These are phyloP conservation scores for Spathaspora sp. DNA, from an alignment of 805 yeast species.

Conservation along the genomic window DNA sequence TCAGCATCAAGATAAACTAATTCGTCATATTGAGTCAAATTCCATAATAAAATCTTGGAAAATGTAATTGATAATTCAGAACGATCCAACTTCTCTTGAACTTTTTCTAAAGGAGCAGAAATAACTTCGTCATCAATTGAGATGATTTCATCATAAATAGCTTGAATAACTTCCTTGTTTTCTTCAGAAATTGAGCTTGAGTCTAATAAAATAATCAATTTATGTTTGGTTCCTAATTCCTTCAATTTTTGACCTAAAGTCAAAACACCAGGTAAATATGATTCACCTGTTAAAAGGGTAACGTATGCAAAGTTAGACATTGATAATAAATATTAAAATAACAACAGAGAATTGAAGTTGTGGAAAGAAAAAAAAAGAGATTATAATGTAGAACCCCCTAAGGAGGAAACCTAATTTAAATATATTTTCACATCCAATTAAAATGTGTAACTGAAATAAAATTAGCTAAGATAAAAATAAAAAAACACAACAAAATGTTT, in stretches of 20 bases:
- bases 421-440: neutral
- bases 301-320: conserved; percentile 14
- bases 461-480: neutral
- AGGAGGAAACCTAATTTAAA: neutral
- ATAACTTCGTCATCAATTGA: conserved; percentile 16
- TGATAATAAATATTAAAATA: neutral
- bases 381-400: neutral
- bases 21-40: conserved; percentile 16
- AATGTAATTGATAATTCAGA: conserved; percentile 24
- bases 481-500: conserved; percentile 1
- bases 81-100: conserved; percentile 20
- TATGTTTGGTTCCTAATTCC: conserved; percentile 13
- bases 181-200: conserved; percentile 11
- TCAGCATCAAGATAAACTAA: conserved; percentile 26
- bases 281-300: conserved; percentile 24
- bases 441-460: conserved; percentile 1
- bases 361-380: neutral
- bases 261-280: conserved; percentile 25
- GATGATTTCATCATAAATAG: conserved; percentile 22
- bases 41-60: conserved; percentile 25
- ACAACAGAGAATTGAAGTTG: neutral
- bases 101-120: conserved; percentile 16
- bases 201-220: conserved; percentile 18
- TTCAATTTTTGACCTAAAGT: conserved; percentile 19
- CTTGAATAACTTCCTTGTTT: conserved; percentile 16